Percentiles rank a stretch among this genome's conserved stretches.
These are phyloP conservation scores for Epichloe hybrida DNA, from an alignment of 2,329 filamentous ascomycete genomes.

Conservation along the genomic window DNA sequence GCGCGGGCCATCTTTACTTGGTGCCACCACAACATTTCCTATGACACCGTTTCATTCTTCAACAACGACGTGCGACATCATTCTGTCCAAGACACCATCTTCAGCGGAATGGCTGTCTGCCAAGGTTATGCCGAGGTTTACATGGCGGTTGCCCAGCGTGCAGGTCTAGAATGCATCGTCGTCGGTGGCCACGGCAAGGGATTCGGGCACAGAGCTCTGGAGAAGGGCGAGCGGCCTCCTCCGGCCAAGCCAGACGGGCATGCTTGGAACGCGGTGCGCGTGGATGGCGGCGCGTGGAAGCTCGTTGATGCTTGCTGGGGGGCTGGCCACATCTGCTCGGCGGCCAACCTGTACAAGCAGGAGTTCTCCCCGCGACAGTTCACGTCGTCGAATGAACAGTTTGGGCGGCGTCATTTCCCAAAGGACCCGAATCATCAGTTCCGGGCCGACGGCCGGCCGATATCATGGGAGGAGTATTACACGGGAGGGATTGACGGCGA, in stretches of 20 bases:
- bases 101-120: constrained; percentile 76
- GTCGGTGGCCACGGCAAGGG: constrained; percentile 78
- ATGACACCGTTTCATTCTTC: constrained; percentile 73
- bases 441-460: constrained; percentile 53
- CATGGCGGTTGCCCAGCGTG: constrained; percentile 60
- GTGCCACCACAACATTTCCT: constrained; percentile 86
- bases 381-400: constrained; percentile 56
- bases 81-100: constrained; percentile 59
- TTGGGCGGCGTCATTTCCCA: constrained; percentile 72
- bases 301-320: constrained; percentile 90
- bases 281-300: constrained; percentile 84
- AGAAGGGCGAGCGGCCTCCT: constrained; percentile 52
- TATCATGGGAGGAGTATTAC: constrained; percentile 74
- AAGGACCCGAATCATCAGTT: constrained; percentile 55
- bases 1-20: constrained; percentile 87
- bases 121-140: constrained; percentile 82
- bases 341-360: constrained; percentile 46
- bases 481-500: constrained; percentile 42
- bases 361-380: constrained; percentile 53
- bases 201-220: constrained; percentile 52
- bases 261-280: constrained; percentile 86
- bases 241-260: constrained; percentile 51
- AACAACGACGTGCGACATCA: constrained; percentile 51
- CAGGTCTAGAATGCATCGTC: constrained; percentile 65
- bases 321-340: constrained; percentile 56